phyloP scores from a whole-genome alignment of 306 rosid species.

The Ziziphus jujuba region DNA sequence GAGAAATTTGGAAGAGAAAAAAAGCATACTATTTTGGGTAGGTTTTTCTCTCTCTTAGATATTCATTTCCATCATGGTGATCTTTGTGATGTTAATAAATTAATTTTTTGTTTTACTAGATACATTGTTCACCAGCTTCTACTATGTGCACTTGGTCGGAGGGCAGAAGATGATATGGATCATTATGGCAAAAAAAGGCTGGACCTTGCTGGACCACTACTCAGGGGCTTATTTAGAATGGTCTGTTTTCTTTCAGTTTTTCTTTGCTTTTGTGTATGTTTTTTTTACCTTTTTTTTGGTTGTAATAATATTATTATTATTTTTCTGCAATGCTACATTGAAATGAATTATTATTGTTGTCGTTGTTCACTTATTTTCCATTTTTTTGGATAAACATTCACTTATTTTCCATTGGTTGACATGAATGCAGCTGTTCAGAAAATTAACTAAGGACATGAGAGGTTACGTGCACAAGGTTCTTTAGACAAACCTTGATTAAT shows the following conservation, averaged over 20 bases:
- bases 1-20: slow-evolving; percentile 96
- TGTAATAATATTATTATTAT: too few species aligned
- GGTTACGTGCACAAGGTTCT: slow-evolving; percentile 89
- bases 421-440: slow-evolving; percentile 84
- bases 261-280: slow-evolving; percentile 8
- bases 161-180: slow-evolving; percentile 97
- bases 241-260: slow-evolving; percentile 39
- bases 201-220: slow-evolving; percentile 98
- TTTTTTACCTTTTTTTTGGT: slow-evolving; percentile 1
- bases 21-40: slow-evolving; percentile 98
- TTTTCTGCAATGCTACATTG: too few species aligned
- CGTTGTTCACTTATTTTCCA: too few species aligned
- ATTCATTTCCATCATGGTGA: slow-evolving; percentile 1
- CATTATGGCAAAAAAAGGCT: slow-evolving; percentile 97
- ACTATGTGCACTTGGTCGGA: slow-evolving; percentile 91
- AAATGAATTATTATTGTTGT: not conserved
- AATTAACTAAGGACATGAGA: slow-evolving; percentile 91
- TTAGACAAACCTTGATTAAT: slow-evolving; percentile 21
- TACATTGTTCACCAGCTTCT: slow-evolving; percentile 95
- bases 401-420: slow-evolving; percentile 8
- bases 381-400: too few species aligned
- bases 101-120: slow-evolving; percentile 40
- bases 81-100: slow-evolving; percentile 24
- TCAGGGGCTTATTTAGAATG: slow-evolving; percentile 94
- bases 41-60: slow-evolving; percentile 14